A percentile compares a stretch with the other conserved stretches of the same genome.
These are phyloP conservation scores for Neodidymelliopsis sp. DNA, from an alignment of 2,329 filamentous ascomycete genomes.

Conservation along the genomic window DNA sequence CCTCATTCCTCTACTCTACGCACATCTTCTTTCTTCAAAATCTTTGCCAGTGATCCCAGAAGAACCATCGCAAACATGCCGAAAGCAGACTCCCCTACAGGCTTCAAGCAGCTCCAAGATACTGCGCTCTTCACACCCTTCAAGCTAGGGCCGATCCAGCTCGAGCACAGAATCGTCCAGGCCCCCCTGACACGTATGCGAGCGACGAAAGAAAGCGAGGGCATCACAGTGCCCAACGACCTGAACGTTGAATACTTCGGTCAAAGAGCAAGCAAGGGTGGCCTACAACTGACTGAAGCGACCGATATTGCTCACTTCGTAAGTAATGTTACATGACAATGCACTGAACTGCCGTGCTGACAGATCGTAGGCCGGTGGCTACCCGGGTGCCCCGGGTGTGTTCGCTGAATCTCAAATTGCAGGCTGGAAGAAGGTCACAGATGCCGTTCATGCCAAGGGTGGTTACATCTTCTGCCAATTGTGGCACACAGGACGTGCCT, in stretches of 20 bases:
- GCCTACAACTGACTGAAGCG: slow-evolving; percentile 66
- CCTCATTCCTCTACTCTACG: not conserved
- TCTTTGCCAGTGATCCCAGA: not conserved
- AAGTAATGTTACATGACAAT: slow-evolving; percentile 3
- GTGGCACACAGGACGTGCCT: slow-evolving; percentile 58
- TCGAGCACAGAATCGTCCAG: slow-evolving; percentile 51
- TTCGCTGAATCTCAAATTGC: slow-evolving; percentile 53
- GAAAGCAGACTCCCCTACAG: slow-evolving; percentile 38
- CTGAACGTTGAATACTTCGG: slow-evolving; percentile 60
- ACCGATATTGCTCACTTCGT: slow-evolving; percentile 52
- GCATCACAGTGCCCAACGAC: slow-evolving; percentile 57
- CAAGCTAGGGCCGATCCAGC: slow-evolving; percentile 41
- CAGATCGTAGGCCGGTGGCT: slow-evolving; percentile 47
- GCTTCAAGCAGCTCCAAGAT: slow-evolving; percentile 42
- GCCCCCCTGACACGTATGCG: slow-evolving; percentile 54
- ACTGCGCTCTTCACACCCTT: slow-evolving; percentile 44
- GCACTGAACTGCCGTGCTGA: slow-evolving; percentile 25
- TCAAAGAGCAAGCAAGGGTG: slow-evolving; percentile 63
- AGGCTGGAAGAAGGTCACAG: slow-evolving; percentile 60
- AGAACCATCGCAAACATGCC: slow-evolving; percentile 33
- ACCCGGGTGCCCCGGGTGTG: slow-evolving; percentile 44
- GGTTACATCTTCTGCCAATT: slow-evolving; percentile 57
- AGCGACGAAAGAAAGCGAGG: slow-evolving; percentile 58
- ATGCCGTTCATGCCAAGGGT: slow-evolving; percentile 60
- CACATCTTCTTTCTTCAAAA: slow-evolving; percentile 1